Base-by-base conservation (phyloP, 2,329 filamentous ascomycete species). In the Aspergillus proliferans region DNA sequence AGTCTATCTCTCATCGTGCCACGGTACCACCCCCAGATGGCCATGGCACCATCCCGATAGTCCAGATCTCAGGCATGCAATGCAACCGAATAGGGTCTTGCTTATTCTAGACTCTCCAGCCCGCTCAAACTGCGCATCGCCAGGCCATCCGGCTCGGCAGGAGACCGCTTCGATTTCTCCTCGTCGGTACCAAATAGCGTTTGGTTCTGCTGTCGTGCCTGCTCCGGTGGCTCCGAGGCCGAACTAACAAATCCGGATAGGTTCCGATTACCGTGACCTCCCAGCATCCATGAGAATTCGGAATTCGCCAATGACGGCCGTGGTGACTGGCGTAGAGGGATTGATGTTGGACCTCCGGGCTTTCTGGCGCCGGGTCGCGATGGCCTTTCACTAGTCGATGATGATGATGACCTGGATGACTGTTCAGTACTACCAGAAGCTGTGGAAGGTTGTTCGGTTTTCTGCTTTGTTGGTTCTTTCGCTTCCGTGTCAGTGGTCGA, bases 281-380 rank as follows among this genome's bases (percentile, higher is more conserved):
- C 74, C 34, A 77, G 64, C 72, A 77, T 76, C 71, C 74, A 77
- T 10, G 74, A 75, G 49, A 76, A 76, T 21, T 72, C 72, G 15
- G 74, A 71, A 45, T 76, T 66, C 33, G 70, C 66, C 44, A 77
- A 55, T 34, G 73, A 70, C 44, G 72, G 68, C 38, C 74, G 71
- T 8, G 60, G 50, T 39, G 46, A 47, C 42, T 61, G 54, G 41
- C 60, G 62, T 19, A 39, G 33, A 3, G 30, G 18, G 8, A 38
- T 21, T 34, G 44, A 22, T 2, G 24, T 19, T 44, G 14, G 42
- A 24, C 30, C 21, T 26, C 47, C 51, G 15, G 18, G 18, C 18
- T 56, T 51, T 8, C 48, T 45, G 19, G 39, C 46, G 24, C 50
- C 21, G 6, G 54, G 50, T 40, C 19, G 18, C 6, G 18, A 40